These are phyloP conservation scores for Pseudomassariella vexata DNA, from an alignment of 2,329 filamentous ascomycete genomes.

Conservation along the genomic window DNA sequence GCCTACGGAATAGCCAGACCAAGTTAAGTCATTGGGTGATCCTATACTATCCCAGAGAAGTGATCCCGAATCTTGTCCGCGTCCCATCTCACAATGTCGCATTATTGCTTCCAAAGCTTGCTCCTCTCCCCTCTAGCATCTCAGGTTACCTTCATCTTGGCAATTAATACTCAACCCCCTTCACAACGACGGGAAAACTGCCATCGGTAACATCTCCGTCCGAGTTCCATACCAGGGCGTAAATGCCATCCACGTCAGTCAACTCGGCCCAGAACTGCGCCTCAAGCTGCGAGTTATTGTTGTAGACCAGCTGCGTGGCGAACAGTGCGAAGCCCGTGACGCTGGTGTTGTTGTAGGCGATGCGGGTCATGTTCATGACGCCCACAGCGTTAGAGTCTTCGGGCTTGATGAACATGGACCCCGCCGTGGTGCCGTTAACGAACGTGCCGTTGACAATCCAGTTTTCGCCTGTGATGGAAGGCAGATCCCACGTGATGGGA, in stretches of 20 bases:
- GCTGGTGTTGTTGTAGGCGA: constrained; percentile 11
- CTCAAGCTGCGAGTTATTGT: constrained; percentile 13
- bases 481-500: constrained; percentile 1
- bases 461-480: constrained; percentile 11
- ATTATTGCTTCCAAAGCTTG: too few species aligned
- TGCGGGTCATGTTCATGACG: constrained; percentile 2
- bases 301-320: constrained; percentile 14
- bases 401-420: constrained; percentile 10
- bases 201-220: background rate
- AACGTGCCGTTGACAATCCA: constrained; percentile 15
- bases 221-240: constrained; percentile 3
- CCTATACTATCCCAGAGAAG: too few species aligned
- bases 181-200: constrained; percentile 1
- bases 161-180: background rate
- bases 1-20: too few species aligned
- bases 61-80: too few species aligned
- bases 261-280: constrained; percentile 14
- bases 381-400: constrained; percentile 5
- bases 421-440: constrained; percentile 11
- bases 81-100: too few species aligned
- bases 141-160: too few species aligned
- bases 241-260: constrained; percentile 6
- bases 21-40: too few species aligned
- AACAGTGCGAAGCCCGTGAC: constrained; percentile 15
- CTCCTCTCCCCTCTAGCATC: too few species aligned